Evolutionary conservation across 257 asterid species (phyloP).

Genomic region (Ehretia macrophylla): DNA sequence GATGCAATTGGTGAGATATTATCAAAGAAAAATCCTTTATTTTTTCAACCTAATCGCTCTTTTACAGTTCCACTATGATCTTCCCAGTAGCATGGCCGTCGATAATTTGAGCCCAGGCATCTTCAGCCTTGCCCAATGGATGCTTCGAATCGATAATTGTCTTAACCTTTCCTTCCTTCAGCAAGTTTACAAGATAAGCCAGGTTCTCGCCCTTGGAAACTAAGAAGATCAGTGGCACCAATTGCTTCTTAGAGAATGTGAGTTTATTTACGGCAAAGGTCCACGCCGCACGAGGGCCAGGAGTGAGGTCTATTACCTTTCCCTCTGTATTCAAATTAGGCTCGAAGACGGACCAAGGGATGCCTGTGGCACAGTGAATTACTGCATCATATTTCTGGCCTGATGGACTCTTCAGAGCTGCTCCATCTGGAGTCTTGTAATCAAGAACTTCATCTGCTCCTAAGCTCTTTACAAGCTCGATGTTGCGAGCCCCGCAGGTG

Average conservation of each 20-base stretch:
- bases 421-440: slow-evolving; percentile 61
- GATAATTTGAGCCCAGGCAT: slow-evolving; percentile 54
- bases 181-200: slow-evolving; percentile 42
- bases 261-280: slow-evolving; percentile 36
- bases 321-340: slow-evolving; percentile 41
- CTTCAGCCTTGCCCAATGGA: slow-evolving; percentile 42
- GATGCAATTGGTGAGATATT: too few relatives aligned
- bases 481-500: slow-evolving; percentile 76
- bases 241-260: slow-evolving; percentile 40
- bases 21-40: too few relatives aligned
- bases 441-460: slow-evolving; percentile 85
- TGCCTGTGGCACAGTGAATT: slow-evolving; percentile 43
- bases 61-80: slow-evolving; percentile 38
- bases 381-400: slow-evolving; percentile 61
- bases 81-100: slow-evolving; percentile 83
- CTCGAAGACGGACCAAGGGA: slow-evolving; percentile 59
- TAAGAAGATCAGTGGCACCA: slow-evolving; percentile 33
- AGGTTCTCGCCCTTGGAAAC: slow-evolving; percentile 27
- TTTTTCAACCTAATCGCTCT: too few relatives aligned
- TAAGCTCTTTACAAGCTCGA: slow-evolving; percentile 49
- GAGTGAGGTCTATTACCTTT: slow-evolving; percentile 49
- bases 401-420: slow-evolving; percentile 55
- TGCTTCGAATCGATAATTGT: slow-evolving; percentile 45
- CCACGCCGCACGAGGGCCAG: slow-evolving; percentile 38
- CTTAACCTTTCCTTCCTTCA: slow-evolving; percentile 62